phyloP scores from a whole-genome alignment of 768 basidiomycete genomes.

The Amanita inopinata region DNA sequence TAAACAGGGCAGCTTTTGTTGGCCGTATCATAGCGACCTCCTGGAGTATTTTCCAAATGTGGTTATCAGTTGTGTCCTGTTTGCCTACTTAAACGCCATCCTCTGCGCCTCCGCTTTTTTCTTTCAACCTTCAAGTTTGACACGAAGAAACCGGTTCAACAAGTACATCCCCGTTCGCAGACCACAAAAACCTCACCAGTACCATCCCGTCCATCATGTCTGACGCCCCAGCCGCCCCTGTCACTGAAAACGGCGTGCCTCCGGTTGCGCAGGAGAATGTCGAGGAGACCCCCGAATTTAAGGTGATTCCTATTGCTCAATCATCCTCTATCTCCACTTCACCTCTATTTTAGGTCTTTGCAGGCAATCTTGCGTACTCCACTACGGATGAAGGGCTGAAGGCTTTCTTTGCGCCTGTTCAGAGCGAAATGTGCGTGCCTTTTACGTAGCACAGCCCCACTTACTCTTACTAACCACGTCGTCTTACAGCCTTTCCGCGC shows the following conservation, averaged over 20 bases:
- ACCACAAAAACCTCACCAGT: conserved; percentile 40
- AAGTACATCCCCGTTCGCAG: conserved; percentile 50
- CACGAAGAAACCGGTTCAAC: conserved; percentile 81
- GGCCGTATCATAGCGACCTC: conserved; percentile 34
- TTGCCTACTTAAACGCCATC: conserved; percentile 24
- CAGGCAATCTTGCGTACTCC: conserved; percentile 90
- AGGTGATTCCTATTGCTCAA: conserved; percentile 39
- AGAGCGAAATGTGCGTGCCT: conserved; percentile 79
- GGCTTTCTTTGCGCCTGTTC: conserved; percentile 85
- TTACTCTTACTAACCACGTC: conserved; percentile 12
- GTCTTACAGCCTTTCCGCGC: conserved; percentile 59
- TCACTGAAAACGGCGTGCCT: conserved; percentile 78
- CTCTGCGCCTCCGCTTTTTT: conserved; percentile 23
- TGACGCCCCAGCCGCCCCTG: conserved; percentile 82
- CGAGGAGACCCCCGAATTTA: conserved; percentile 74
- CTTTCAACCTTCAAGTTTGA: conserved; percentile 78
- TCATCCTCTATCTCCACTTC: conserved; percentile 9
- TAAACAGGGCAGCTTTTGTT: conserved; percentile 5
- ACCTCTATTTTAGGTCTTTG: conserved; percentile 60
- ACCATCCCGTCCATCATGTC: conserved; percentile 66
- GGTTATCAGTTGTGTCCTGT: conserved; percentile 24
- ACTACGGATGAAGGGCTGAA: conserved; percentile 93
- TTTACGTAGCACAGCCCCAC: conserved; percentile 18
- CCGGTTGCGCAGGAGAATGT: conserved; percentile 61
- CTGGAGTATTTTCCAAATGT: conserved; percentile 19